Evolutionary conservation across 1,139 yeast species (phyloP), one percentile per base, ranked within the genome.

Genomic region (Kodamaea fungicola): DNA sequence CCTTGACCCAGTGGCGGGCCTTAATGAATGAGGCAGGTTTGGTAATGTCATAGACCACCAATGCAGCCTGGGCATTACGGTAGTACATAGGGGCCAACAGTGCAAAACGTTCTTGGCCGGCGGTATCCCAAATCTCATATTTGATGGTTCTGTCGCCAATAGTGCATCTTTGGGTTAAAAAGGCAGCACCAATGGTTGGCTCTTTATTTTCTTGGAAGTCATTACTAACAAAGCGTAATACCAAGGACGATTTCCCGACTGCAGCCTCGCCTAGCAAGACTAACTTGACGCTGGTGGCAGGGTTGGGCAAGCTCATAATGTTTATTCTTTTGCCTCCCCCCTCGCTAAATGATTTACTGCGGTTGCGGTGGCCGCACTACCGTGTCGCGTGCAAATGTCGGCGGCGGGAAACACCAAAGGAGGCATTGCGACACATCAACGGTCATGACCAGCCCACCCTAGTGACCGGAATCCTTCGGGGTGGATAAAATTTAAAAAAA

Each of bases 1-100:
- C 97, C 55, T 88, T 88, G 42, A 92, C 97, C 98, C 98, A 92
- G 62, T 90, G 97, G 53, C 97, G 83, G n/a, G 97, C 98, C 62
- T 92, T 90, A 54, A 92, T 86, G 54, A 92, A 90, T 13, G 95
- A 84, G n/a, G 96, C 95, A 2, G 97, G 97, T 59, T 92, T 92
- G 32, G 97, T 90, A 47, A 92, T 80, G 57, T 92, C 98, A 58
- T 92, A 92, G 7, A 92, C 97, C 8, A 92, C 97, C 47, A 92
- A 69, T 0, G 98, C 98, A 27, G 96, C 95, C 61, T 92, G 97
- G n/a, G 98, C 97, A 55, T 92, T 92, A 57, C 98, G 78, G 68
- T 92, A 92, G 64, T 92, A 92, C 95, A 92, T 86, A 21, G 97
- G 98, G 1, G 97, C 97, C 56, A 92, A 73, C 27, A 94, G 84